phyloP scores from a whole-genome alignment of 495 filamentous ascomycete genomes.

The Podospora anserina region DNA sequence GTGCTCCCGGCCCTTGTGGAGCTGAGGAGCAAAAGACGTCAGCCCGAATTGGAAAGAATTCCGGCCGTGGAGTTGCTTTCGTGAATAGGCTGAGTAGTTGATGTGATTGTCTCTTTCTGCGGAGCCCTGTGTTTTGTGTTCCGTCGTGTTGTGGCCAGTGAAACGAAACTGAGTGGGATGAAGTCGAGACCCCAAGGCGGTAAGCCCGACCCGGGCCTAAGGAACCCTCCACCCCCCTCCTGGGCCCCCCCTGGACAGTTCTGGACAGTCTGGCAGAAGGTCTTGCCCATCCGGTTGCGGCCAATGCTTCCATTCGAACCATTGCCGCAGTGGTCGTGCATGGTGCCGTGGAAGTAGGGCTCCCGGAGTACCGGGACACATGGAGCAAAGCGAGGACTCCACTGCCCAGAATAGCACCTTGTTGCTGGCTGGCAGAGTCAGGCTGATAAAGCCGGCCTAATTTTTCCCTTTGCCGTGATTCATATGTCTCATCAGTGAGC shows the following conservation, averaged over 20 bases:
- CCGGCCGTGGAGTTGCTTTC: too few species aligned
- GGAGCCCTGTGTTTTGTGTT: constrained; percentile 4
- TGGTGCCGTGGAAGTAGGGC: neutral
- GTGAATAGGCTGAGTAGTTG: too few species aligned
- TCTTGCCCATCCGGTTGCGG: neutral
- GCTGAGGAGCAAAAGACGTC: too few species aligned
- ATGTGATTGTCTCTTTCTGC: neutral
- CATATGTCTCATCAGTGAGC: neutral
- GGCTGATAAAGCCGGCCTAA: neutral
- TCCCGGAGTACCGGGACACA: neutral
- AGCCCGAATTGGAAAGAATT: too few species aligned
- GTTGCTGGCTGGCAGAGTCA: constrained; percentile 4
- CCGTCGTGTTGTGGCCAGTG: constrained; percentile 3
- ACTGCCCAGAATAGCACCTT: constrained; percentile 1
- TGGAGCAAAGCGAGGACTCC: neutral
- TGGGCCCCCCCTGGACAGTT: neutral
- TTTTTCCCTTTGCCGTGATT: constrained; percentile 1
- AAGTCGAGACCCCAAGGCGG: neutral
- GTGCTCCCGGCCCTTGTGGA: too few species aligned
- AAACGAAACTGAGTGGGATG: neutral
- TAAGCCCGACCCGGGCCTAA: constrained; percentile 1
- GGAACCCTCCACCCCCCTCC: neutral
- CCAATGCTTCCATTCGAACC: neutral
- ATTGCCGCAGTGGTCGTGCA: constrained; percentile 3
- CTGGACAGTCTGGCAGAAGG: neutral